Base-by-base conservation (phyloP, 371 early-diverging fungal species). In the Paraphysoderma sedebokerense region DNA sequence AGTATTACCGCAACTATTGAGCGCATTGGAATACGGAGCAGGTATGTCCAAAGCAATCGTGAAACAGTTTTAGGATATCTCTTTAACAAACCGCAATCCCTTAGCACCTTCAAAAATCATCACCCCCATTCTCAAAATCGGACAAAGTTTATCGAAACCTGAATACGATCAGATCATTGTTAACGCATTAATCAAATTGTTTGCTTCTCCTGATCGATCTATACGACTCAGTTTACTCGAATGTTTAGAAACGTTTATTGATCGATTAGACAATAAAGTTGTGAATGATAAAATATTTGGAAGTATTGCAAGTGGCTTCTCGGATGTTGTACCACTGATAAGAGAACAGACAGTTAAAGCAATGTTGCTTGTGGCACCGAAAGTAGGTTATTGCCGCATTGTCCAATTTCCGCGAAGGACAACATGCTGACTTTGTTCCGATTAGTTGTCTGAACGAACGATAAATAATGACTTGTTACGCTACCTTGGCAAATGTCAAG, bases 321-420 rank as follows among this genome's bases (percentile, higher is more conserved):
- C 72, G 5, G 96, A 95, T 50, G 77, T 81, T 0, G 78, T 80
- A 30, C 87, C 93, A 4, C 67, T 89, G 19, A 83, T 96, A 30
- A 80, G 92, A 29, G 97, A 93, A 58, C 79, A 75, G 49, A 92
- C 95, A 0, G 76, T 92, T 46, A 88, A 87, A 54, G 74, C 86
- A 0, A 70, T 86, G 6, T 55, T 88, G 23, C 49, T 81, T 0
- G 56, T 95, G 5, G 77, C 76, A 5, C 81, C 79, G 9, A 78
- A 78, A 62, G 70, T 81, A 55, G 52, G 38, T 24, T 15, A 24
- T 41, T 9, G 22, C 1, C 5, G n/a, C 5, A 11, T 40, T 26
- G 27, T 20, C 8, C 17, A 17, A 13, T 44, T 17, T 58, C 20
- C 17, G 37, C 5, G 36, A 19, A 1, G 3, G 36, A 1, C 13